Evolutionary conservation across 768 basidiomycete genomes (phyloP), one percentile per base, ranked within the genome.

Genomic region (Collybia sordida): DNA sequence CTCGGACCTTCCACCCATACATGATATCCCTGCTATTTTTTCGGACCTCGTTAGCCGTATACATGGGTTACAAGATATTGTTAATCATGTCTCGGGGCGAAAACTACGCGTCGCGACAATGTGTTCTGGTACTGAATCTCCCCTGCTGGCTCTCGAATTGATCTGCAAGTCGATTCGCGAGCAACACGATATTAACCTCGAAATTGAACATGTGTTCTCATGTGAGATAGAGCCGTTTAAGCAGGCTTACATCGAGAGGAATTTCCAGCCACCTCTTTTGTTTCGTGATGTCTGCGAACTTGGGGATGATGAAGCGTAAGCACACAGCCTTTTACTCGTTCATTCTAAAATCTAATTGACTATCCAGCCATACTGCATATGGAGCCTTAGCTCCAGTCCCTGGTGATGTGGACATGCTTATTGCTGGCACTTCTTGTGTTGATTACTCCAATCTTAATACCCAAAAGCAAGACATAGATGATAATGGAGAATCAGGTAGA

Each of bases 221-320:
- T 97, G 93, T 68, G 93, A 97, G 70, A 96, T 97, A 49, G 94
- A 94, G 63, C 93, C 94, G 3, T 96, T 93, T 78, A 95, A 97
- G 69, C 94, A 95, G 64, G 95, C 94, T 0, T 97, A 98, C 62
- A 98, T 98, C 54, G 95, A 98, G 63, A 80, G 95, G 25, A 98
- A 98, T 66, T 98, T 98, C 64, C 82, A 87, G 35, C 95, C 95
- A 19, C 93, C 94, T 11, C 68, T 96, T 22, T 75, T 98, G 27
- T 98, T 97, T 67, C 83, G 95, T 42, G 95, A 98, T 63, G 94
- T 98, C 15, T 93, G 90, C 49, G 94, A 97, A 61, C 78, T 98
- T 15, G 90, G 88, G 4, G 79, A 84, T 18, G 67, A 72, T 38
- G 79, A 89, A 69, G 91, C 91, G 89, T 93, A 65, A 52, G 89